A percentile compares a stretch with the other conserved stretches of the same genome.
Conservation (phyloP, 768 basidiomycete species). For the Tricholoma hemisulphureum region DNA sequence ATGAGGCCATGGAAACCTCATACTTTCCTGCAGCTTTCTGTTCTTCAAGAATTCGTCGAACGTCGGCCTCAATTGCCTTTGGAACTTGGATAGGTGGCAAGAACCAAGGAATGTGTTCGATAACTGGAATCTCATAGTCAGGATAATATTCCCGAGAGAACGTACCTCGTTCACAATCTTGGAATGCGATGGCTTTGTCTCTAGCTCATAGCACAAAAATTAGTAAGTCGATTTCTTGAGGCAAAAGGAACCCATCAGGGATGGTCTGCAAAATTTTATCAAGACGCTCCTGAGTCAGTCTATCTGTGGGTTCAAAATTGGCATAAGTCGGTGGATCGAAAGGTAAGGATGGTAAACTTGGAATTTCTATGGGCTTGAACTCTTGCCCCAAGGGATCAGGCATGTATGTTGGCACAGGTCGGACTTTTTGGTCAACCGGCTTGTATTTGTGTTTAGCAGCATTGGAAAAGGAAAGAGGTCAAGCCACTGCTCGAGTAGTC, state of each 20-base stretch:
- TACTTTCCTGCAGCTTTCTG: conserved; percentile 20
- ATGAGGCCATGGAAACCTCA: conserved; percentile 21
- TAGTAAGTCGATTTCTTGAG: conserved; percentile 18
- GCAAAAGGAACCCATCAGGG: background rate
- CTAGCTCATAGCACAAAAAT: conserved; percentile 11
- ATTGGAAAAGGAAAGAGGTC: background rate
- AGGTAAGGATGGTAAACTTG: conserved; percentile 2
- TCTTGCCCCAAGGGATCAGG: conserved; percentile 14
- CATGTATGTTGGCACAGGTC: conserved; percentile 24
- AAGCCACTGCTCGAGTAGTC: conserved; percentile 9
- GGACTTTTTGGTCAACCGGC: conserved; percentile 23
- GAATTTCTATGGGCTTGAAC: conserved; percentile 10
- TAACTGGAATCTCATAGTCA: conserved; percentile 30
- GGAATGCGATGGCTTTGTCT: conserved; percentile 18
- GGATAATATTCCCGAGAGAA: conserved; percentile 31
- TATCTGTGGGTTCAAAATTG: conserved; percentile 5
- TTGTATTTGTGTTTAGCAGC: conserved; percentile 16
- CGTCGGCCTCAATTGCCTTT: conserved; percentile 19
- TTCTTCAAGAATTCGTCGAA: conserved; percentile 20
- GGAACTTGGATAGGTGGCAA: conserved; percentile 19
- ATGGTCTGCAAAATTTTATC: conserved; percentile 12
- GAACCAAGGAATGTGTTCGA: conserved; percentile 22
- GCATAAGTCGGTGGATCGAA: background rate
- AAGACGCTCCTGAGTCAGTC: conserved; percentile 14
- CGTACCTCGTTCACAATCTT: conserved; percentile 24